Evolutionary conservation across 768 basidiomycete genomes (phyloP).

Genomic region (Trametes villosa): DNA sequence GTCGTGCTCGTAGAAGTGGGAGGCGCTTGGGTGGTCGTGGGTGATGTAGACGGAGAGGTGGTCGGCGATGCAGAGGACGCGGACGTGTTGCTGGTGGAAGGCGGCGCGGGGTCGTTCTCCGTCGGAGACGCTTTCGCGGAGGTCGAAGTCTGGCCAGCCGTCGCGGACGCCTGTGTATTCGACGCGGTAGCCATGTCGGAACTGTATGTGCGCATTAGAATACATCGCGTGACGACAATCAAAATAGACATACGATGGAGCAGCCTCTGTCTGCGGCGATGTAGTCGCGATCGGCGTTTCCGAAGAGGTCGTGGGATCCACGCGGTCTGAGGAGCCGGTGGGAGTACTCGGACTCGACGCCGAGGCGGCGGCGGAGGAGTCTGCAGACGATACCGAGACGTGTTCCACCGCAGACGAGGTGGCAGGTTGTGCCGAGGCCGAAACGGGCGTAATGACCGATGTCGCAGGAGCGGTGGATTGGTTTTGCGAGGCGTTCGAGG

Average conservation of each 20-base stretch:
- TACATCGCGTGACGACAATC: not conserved
- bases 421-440: not conserved
- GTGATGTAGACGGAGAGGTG: constrained; percentile 21
- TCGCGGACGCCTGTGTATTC: not conserved
- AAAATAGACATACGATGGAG: constrained; percentile 2
- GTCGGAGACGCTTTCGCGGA: not conserved
- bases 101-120: constrained; percentile 4
- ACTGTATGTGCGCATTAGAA: not conserved
- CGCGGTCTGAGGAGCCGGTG: constrained; percentile 3
- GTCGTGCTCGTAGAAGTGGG: constrained; percentile 19
- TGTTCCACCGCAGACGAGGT: constrained; percentile 17
- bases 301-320: constrained; percentile 4
- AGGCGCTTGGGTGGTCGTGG: constrained; percentile 16
- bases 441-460: not conserved
- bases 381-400: constrained; percentile 22
- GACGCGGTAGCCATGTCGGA: constrained; percentile 5
- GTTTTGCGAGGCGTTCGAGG: constrained; percentile 3
- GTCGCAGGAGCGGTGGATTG: not conserved
- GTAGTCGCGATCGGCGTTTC: constrained; percentile 29
- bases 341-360: too few relatives aligned
- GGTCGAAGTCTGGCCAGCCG: not conserved
- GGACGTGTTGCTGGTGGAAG: constrained; percentile 8
- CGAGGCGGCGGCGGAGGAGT: constrained; percentile 18
- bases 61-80: constrained; percentile 4
- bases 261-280: not conserved